Base-by-base conservation (phyloP, 2,329 filamentous ascomycete genomes). In the Plectosphaerella cucumerina region DNA sequence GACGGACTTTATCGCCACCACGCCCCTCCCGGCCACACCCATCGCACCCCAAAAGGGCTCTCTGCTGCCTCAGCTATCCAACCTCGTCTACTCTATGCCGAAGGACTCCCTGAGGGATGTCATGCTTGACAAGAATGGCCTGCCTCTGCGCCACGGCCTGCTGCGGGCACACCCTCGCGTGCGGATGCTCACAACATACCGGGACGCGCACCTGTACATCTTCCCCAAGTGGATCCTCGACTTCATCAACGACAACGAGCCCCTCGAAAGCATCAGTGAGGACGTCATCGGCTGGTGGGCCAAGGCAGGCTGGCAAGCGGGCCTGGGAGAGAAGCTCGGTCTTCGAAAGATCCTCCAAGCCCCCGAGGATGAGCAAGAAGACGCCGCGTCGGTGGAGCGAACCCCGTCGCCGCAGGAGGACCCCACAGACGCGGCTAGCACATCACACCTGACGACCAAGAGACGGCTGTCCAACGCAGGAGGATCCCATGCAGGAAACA, bases 211-310 rank as follows among this genome's bases (percentile, higher is more conserved):
- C 64, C 87, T 97, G 52, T 99, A 99, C 69, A 84, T 99, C 56
- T 89, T 99, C 58, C 94, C 94, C 0, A 84, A 84, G 58, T 97
- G 94, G 93, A 81, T 96, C 9, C 81, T 96, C 61, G 86, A 95
- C 49, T 88, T 96, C 66, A 82, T 95, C 41, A 81, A 82, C 52
- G 76, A 80, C 55, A 95, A 97, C 61, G 86, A 92, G 26, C 84
- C 81, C 11, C 82, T 99, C 56, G 89, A 96, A 60, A 95, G 86
- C 50, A 85, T 99, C 45, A 89, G 88, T 31, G 93, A 97, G 66
- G 93, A 97, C 62, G 84, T 97, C 6, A 76, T 97, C 15, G 91
- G 92, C 6, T 96, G 90, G 88, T 96, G 92, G 91, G 90, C 92
- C 33, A 97, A 97, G 67, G 85, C 93, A 1, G 85, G 85, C 50